Conservation (phyloP, 2,329 filamentous ascomycete species). For the Colletotrichum cereale region DNA sequence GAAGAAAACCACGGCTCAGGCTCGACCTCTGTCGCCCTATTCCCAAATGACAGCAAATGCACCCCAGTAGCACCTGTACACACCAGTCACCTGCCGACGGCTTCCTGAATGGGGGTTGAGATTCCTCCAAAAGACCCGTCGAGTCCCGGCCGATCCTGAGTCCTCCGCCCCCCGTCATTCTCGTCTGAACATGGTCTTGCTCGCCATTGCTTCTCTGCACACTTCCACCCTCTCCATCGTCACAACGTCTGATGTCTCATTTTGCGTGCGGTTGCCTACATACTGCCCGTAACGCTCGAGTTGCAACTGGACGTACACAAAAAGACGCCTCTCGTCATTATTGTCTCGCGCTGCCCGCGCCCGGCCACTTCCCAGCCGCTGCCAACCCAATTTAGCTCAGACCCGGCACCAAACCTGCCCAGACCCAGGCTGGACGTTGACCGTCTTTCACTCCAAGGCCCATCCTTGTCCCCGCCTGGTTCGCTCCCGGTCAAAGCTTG, state of each 20-base stretch:
- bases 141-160: conserved; percentile 21
- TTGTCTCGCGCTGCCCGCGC: conserved; percentile 34
- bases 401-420: conserved; percentile 28
- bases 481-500: conserved; percentile 34
- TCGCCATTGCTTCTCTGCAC: conserved; percentile 26
- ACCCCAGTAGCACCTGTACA: conserved; percentile 14
- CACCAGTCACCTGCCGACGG: conserved; percentile 10
- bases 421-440: conserved; percentile 36
- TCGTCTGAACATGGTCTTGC: conserved; percentile 40
- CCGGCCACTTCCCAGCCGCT: conserved; percentile 35
- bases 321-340: conserved; percentile 28
- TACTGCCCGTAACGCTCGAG: conserved; percentile 32
- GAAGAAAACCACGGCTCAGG: conserved; percentile 6
- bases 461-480: conserved; percentile 39
- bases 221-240: conserved; percentile 30
- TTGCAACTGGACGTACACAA: conserved; percentile 32
- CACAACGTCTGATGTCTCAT: conserved; percentile 36
- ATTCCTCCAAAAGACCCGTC: conserved; percentile 37
- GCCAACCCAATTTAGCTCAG: conserved; percentile 34
- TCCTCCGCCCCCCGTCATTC: conserved; percentile 8
- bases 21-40: background rate
- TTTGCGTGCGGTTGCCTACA: conserved; percentile 33
- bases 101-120: conserved; percentile 6
- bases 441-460: conserved; percentile 41
- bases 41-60: conserved; percentile 30